Conservation (phyloP, 2,329 filamentous ascomycete genomes). For the Knufia petricola region DNA sequence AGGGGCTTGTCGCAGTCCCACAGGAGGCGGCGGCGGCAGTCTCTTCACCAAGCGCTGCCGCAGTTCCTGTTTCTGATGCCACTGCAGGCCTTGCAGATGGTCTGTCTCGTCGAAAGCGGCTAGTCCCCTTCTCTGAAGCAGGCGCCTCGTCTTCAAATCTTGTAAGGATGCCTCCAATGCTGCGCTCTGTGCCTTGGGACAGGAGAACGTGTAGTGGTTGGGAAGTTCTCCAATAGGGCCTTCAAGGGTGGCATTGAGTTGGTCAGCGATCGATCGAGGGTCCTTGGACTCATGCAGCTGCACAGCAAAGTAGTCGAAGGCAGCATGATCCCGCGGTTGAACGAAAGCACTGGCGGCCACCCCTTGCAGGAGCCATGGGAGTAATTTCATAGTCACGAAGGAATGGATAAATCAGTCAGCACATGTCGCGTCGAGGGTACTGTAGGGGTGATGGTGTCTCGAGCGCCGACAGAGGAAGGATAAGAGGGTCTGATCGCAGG, state of each 20-base stretch:
- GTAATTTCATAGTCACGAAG: background rate
- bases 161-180: constrained; percentile 43
- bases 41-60: constrained; percentile 55
- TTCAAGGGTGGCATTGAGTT: constrained; percentile 69
- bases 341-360: background rate
- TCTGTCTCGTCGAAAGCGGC: constrained; percentile 28
- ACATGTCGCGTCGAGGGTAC: background rate
- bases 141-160: constrained; percentile 46
- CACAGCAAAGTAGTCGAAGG: constrained; percentile 86
- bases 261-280: constrained; percentile 59
- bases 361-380: background rate
- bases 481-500: background rate
- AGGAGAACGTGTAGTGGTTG: constrained; percentile 77
- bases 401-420: background rate
- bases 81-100: constrained; percentile 62
- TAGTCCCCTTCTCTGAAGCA: constrained; percentile 10
- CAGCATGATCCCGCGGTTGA: constrained; percentile 60
- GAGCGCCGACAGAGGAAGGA: background rate
- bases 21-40: constrained; percentile 29
- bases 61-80: constrained; percentile 67
- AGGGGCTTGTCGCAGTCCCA: background rate
- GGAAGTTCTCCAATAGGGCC: constrained; percentile 68
- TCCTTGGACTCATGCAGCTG: constrained; percentile 60
- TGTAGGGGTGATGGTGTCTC: background rate
- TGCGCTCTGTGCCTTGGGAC: constrained; percentile 49